Base-by-base conservation (phyloP, 768 basidiomycete species). In the Phallus indusiatus region DNA sequence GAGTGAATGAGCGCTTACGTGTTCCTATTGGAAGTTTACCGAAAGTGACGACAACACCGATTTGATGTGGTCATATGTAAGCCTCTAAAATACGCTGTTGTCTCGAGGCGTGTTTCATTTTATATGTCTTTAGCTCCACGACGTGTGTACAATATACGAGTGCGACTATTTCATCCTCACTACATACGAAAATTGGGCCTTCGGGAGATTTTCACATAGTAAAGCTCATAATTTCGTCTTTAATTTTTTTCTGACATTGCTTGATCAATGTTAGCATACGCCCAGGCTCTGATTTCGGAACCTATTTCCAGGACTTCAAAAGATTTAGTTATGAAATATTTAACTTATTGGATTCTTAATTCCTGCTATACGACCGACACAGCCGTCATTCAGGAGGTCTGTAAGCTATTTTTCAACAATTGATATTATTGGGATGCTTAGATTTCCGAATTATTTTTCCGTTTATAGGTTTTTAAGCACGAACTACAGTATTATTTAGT, bases 261-360 rank as follows among this genome's bases (percentile, higher is more conserved):
- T 24, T 42, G 22, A 9, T 24, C 14, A 12, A 33, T 56, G 18
- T 18, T 24, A 52, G 47, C 33, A 35, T 51, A 35, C 17, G 34
- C 49, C 8, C 36, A 34, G 33, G 57, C 49, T 8, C 50, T 51
- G 21, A 51, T 53, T 7, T 53, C 57, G 1, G 49, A n/a, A 17
- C 28, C 36, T 16, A 51, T 33, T 21, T 35, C 50, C 8, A 51
- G 49, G 22, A 22, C 24, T 36, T 7, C 36, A 18, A 35, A 59
- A 34, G 50, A 24, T 9, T 57, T 49, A 2, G 33, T 53, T 5
- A 20, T 59, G 24, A 51, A 59, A 28, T 20, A 42, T n/a, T 24
- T 59, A 35, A 59, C 57, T 10, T 59, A 59, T 52, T 59, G 57
- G 57, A 52, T 53, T 1, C 57, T 59, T n/a, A n/a, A 17, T 24